phyloP scores from a whole-genome alignment of 805 yeast genomes.

The Myxozyma neotropica region DNA sequence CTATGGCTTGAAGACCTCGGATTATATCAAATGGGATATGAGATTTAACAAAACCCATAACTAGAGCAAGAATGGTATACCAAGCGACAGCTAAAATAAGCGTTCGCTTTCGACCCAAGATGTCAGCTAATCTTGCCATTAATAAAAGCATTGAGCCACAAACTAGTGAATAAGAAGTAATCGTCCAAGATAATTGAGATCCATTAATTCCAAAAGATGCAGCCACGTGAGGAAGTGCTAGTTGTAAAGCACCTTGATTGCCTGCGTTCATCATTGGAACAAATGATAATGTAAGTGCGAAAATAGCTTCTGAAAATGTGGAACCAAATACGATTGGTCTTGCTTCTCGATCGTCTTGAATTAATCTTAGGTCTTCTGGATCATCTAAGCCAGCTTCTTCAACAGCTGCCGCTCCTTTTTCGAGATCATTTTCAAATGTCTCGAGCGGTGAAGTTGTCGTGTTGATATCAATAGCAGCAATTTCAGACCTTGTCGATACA shows the following conservation, averaged over 20 bases:
- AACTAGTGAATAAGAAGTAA: constrained; percentile 48
- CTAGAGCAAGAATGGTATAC: constrained; percentile 43
- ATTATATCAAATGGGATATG: constrained; percentile 46
- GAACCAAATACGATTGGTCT: not conserved
- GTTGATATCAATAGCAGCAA: not conserved
- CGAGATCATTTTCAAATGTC: no score
- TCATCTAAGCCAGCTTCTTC: not conserved
- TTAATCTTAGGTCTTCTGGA: not conserved
- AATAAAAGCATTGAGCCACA: constrained; percentile 49
- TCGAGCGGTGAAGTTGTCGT: no score
- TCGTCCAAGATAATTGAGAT: constrained; percentile 51
- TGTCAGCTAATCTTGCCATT: constrained; percentile 52
- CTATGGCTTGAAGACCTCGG: constrained; percentile 51
- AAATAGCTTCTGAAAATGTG: constrained; percentile 41
- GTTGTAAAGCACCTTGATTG: constrained; percentile 45
- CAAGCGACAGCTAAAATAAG: constrained; percentile 43
- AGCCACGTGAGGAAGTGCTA: constrained; percentile 45
- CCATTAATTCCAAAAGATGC: constrained; percentile 45
- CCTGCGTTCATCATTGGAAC: constrained; percentile 50
- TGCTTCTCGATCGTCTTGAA: not conserved
- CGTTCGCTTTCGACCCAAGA: constrained; percentile 50
- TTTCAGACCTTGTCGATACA: not conserved
- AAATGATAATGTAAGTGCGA: constrained; percentile 44
- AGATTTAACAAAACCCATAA: constrained; percentile 41
- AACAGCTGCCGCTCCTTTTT: not conserved